Evolutionary conservation across 2,329 filamentous ascomycete genomes (phyloP).

Genomic region (Xylariaceae sp.): DNA sequence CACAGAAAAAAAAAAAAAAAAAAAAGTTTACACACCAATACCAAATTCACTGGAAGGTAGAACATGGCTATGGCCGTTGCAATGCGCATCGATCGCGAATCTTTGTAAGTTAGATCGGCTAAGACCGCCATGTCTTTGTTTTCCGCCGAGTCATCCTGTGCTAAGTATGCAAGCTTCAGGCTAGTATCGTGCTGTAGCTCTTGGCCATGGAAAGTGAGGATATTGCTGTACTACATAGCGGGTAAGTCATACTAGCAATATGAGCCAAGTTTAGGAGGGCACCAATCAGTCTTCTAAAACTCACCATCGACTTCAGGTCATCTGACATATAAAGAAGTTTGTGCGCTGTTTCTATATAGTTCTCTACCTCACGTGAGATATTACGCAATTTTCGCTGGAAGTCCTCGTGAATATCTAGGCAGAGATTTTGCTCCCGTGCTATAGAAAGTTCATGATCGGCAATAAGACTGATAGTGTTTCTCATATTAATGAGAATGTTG

Average conservation of each 20-base stretch:
- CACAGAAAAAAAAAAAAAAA: no score
- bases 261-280: background rate
- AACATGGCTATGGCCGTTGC: conserved; percentile 18
- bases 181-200: conserved; percentile 14
- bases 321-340: conserved; percentile 17
- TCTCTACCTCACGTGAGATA: conserved; percentile 8
- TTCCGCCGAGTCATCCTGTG: background rate
- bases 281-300: background rate
- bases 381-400: conserved; percentile 9
- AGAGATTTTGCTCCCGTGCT: background rate
- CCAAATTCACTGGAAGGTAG: conserved; percentile 17
- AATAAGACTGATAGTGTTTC: background rate
- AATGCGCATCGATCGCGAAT: conserved; percentile 12
- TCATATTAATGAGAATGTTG: conserved; percentile 8
- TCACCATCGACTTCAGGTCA: conserved; percentile 20
- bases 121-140: conserved; percentile 7
- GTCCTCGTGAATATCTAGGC: background rate
- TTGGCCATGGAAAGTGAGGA: conserved; percentile 14
- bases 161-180: conserved; percentile 6
- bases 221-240: conserved; percentile 11
- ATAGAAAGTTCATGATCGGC: background rate
- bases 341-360: conserved; percentile 10
- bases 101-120: background rate
- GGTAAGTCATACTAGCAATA: background rate
- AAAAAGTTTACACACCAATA: conserved; percentile 14